Evolutionary conservation across 2,329 filamentous ascomycete genomes (phyloP), one percentile per base, ranked within the genome.

Genomic region (Emmonsiellopsis sp.): DNA sequence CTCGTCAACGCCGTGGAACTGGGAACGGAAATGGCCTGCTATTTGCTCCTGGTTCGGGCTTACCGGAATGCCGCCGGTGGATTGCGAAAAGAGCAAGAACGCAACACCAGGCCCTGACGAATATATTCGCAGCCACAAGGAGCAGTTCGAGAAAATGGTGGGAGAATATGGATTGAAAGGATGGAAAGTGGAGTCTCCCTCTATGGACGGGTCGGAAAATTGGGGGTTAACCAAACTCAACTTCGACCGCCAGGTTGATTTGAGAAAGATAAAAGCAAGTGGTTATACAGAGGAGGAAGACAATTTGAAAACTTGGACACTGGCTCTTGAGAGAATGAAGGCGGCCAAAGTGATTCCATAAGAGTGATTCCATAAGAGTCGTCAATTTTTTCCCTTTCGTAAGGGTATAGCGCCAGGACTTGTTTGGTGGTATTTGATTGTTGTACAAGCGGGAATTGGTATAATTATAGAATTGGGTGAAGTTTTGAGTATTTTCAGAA

Each of bases 11-110:
- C 53, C 57, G n/a, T 43, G 47, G 36, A 55, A 43, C 36, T 58
- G 55, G 57, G 46, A 55, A 36, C 51, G 48, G 21, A 55, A 51
- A 31, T 57, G 57, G 55, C 53, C 55, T 5, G 39, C 31, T 21
- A 49, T 58, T 37, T 57, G 55, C 42, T 27, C 48, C 21, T 58
- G 52, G 53, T 55, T 58, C 42, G 55, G 55, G 13, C 55, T 57
- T 31, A 32, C 51, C 6, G 55, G 53, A 8, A 54, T 36, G 37
- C 44, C 53, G 13, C 57, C 57, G 1, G 53, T 55, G 17, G 56
- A 56, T 50, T 43, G 48, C 39, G 55, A 56, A 37, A 51, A 36
- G 21, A 42, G 49, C 9, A 46, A 36, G 9, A 58, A 54, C 32
- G 17, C 17, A 13, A 47, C 43, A 37, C 43, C 52, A n/a, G 49